Evolutionary conservation across 192 early-diverging fungal genomes (phyloP).

Genomic region (Backusella liffmaniae): DNA sequence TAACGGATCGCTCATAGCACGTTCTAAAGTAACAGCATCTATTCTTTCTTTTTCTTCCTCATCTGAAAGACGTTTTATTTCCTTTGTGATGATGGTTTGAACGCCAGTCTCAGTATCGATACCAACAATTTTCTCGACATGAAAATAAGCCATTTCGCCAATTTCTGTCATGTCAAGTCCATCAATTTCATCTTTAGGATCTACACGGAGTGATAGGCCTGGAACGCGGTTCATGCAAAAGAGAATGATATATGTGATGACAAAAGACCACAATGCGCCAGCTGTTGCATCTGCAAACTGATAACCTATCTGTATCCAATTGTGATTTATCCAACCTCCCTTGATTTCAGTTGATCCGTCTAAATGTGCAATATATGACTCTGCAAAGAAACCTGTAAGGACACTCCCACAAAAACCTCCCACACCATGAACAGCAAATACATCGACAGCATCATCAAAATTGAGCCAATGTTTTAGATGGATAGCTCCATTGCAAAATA

Average conservation of each 20-base stretch:
- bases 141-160: conserved; percentile 65
- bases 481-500: conserved; percentile 78
- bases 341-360: conserved; percentile 64
- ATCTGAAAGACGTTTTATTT: neutral
- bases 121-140: conserved; percentile 33
- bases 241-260: conserved; percentile 72
- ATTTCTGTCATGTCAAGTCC: conserved; percentile 83
- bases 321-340: conserved; percentile 72
- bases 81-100: neutral
- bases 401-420: conserved; percentile 79
- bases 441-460: conserved; percentile 92
- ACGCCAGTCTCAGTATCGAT: conserved; percentile 15
- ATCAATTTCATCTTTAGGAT: conserved; percentile 61
- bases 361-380: conserved; percentile 66
- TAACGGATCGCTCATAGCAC: neutral
- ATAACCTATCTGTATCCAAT: conserved; percentile 80
- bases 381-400: conserved; percentile 89
- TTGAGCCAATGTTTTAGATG: conserved; percentile 82
- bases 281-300: conserved; percentile 80
- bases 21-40: neutral
- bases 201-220: conserved; percentile 73
- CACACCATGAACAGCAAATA: conserved; percentile 87
- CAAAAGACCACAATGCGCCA: conserved; percentile 73
- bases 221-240: conserved; percentile 76
- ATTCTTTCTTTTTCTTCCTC: neutral